A percentile compares a stretch with the other conserved stretches of the same genome.
Conservation (phyloP, 805 yeast species). For the Wickerhamomyces strasburgensis region DNA sequence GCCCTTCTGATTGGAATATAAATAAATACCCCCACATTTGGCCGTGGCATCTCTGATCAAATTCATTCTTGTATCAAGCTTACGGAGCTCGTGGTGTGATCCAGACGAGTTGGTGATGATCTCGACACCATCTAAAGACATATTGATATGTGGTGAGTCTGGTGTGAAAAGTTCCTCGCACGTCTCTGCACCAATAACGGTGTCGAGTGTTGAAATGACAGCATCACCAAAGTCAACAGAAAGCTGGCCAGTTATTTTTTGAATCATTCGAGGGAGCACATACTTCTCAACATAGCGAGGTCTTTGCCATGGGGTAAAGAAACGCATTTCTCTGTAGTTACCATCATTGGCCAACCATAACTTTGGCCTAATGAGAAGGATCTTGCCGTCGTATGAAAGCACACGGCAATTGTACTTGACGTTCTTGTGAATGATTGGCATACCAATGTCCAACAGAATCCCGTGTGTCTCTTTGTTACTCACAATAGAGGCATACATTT, state of each 20-base stretch:
- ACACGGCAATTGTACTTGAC: conserved; percentile 90
- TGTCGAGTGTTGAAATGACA: conserved; percentile 74
- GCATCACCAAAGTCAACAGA: conserved; percentile 87
- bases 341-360: conserved; percentile 95
- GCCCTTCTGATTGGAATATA: conserved; percentile 93
- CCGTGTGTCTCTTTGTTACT: conserved; percentile 63
- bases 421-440: conserved; percentile 86
- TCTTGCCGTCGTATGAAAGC: conserved; percentile 71
- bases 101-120: conserved; percentile 94
- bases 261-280: conserved; percentile 66
- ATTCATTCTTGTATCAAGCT: conserved; percentile 77
- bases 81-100: conserved; percentile 94
- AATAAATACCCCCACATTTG: conserved; percentile 93
- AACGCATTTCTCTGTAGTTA: conserved; percentile 95
- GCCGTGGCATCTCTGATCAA: conserved; percentile 89
- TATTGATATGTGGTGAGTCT: conserved; percentile 85
- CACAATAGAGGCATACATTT: conserved; percentile 78
- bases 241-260: conserved; percentile 59
- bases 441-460: conserved; percentile 84
- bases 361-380: conserved; percentile 87
- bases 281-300: conserved; percentile 70
- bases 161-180: conserved; percentile 98
- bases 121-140: conserved; percentile 96
- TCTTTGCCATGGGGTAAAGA: conserved; percentile 90
- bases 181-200: conserved; percentile 94